phyloP scores from a whole-genome alignment of 257 asterid genomes.

The Solanum chiquidenum region DNA sequence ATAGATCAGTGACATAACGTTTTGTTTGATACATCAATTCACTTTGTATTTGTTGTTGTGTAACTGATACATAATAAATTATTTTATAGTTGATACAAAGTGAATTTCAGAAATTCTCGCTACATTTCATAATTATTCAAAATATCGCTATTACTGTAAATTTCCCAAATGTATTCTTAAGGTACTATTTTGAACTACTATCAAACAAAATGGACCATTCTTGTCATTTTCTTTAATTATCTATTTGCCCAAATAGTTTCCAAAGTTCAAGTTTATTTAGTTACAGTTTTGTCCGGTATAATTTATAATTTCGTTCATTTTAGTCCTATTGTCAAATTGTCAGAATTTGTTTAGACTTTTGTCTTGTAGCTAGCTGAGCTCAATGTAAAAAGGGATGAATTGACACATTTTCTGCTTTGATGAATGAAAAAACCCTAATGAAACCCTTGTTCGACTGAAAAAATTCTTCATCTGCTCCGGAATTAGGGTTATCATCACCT shows the following conservation, averaged over 20 bases:
- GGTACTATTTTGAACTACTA: not conserved
- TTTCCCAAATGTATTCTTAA: not conserved
- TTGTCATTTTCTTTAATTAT: not conserved
- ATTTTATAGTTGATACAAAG: too few species aligned
- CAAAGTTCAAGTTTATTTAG: not conserved
- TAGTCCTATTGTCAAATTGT: not conserved
- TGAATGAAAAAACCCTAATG: not conserved
- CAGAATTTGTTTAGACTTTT: not conserved
- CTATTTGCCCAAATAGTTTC: not conserved
- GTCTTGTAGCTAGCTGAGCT: not conserved
- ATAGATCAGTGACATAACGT: not conserved
- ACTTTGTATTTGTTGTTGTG: not conserved
- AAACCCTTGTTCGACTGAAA: not conserved
- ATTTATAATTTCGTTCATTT: not conserved
- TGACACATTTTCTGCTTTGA: not conserved
- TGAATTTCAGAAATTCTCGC: not conserved
- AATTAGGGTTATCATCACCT: not conserved
- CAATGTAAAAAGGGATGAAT: not conserved
- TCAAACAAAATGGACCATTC: not conserved
- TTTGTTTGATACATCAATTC: not conserved
- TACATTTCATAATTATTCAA: too few species aligned
- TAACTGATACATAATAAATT: not conserved
- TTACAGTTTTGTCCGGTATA: not conserved
- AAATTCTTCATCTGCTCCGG: not conserved
- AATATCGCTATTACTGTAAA: too few species aligned